Evolutionary conservation across 345 rosid species (phyloP), one percentile per base, ranked within the genome.

Genomic region (Kandelia obovata): DNA sequence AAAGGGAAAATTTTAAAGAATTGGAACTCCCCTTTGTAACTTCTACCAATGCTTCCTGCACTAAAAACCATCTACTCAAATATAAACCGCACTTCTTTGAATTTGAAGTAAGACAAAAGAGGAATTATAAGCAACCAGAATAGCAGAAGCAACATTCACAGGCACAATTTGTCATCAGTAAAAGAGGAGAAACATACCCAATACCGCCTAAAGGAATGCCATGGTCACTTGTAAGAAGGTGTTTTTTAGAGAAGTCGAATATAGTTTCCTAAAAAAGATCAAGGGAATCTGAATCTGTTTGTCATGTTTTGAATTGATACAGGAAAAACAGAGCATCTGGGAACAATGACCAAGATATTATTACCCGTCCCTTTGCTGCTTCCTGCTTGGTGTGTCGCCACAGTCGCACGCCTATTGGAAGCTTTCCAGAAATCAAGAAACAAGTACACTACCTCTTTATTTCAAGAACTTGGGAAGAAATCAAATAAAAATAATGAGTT

Each of bases 161-260:
- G 57, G 65, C 49, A 21, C 49, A 8, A 34, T 2, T 37, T 35
- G 20, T 46, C 65, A 62, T 11, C 0, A 55, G 35, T 7, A 65
- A 51, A 55, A 10, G 19, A 62, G 27, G 25, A 55, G 37, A 43
- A 28, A 76, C 84, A 20, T 88, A 90, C 96, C 96, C 96, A 72
- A 90, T 83, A 23, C 93, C 91, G 0, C 96, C 96, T 71, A 90
- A 60, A 68, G 96, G 91, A 67, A 90, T 68, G 0, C 89, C 96
- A 53, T 86, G 92, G 73, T 83, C 88, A 75, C 89, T 79, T 1
- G 89, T 81, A 59, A 82, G 17, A 66, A 62, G 73, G 28, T 69
- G 91, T 75, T 81, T 86, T 68, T 80, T 83, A 64, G 75, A 69
- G 58, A 82, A 74, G 61, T 89, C 87, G 57, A 83, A 84, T 61